A percentile compares a stretch with the other conserved stretches of the same genome.
Evolutionary conservation across 139 green algal genomes (phyloP).

Genomic region (Chlorella vulgaris): DNA sequence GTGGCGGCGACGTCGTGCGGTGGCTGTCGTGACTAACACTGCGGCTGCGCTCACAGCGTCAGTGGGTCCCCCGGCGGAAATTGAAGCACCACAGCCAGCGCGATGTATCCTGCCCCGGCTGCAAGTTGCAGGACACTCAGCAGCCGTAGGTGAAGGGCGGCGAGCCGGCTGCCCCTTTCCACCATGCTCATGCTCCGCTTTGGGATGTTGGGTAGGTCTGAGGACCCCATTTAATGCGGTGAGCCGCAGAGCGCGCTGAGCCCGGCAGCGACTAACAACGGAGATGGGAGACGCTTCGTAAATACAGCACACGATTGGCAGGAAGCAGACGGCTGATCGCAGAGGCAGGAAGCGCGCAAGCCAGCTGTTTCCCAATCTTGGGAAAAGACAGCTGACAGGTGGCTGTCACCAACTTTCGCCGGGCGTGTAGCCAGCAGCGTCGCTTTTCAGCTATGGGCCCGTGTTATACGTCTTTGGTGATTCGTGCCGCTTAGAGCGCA

Average conservation of each 20-base stretch:
- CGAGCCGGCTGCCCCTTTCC: too few species aligned
- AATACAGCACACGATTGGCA: too few species aligned
- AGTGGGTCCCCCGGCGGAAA: constrained; percentile 31
- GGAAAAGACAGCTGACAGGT: too few species aligned
- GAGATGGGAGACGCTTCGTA: too few species aligned
- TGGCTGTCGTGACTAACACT: background rate
- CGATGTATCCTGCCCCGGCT: constrained; percentile 23
- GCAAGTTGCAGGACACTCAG: constrained; percentile 26
- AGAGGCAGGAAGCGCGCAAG: too few species aligned
- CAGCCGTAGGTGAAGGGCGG: constrained; percentile 17
- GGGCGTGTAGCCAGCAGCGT: too few species aligned
- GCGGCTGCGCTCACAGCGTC: constrained; percentile 13
- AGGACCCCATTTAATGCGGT: background rate
- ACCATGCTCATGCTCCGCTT: background rate
- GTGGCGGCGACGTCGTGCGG: background rate
- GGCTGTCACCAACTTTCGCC: too few species aligned
- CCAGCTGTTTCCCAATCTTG: too few species aligned
- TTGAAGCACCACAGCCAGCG: constrained; percentile 16
- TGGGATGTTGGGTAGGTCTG: background rate
- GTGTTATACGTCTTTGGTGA: too few species aligned
- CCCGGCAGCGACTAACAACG: background rate
- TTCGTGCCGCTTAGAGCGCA: too few species aligned
- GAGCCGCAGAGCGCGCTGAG: background rate
- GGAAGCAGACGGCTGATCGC: too few species aligned
- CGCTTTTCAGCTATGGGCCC: too few species aligned